Evolutionary conservation across 1,139 yeast species (phyloP), one percentile per base, ranked within the genome.

Genomic region (Zygoascus sp.): DNA sequence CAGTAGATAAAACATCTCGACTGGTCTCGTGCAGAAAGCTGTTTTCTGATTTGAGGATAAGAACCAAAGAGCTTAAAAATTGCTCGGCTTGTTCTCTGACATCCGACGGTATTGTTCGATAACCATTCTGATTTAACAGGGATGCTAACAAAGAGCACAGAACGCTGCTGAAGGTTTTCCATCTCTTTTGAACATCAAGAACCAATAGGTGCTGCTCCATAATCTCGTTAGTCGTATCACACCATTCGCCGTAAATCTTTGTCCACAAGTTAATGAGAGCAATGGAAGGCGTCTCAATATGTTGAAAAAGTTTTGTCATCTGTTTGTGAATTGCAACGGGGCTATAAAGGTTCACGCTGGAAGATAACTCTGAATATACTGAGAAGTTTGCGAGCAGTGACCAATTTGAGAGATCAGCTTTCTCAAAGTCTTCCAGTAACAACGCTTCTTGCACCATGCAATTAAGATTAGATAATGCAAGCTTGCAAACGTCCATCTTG

Each of bases 311-410:
- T 51, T 75, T 74, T 56, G 79, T 69, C 48, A 85, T 68, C 50
- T 81, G 75, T 60, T 85, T 84, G 60, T 86, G 92, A 28, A 83
- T 72, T 0, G 94, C 89, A 15, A 84, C 85, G 25, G 82, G 76
- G 0, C 90, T 81, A 45, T 83, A 80, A 2, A 81, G 78, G 27
- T 75, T 69, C 30, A 70, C 76, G 52, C 83, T 89, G n/a, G 76
- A 66, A 8, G 80, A 66, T 6, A 86, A 73, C 3, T 72, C 77
- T 0, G 70, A 50, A 51, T 77, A 76, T 23, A 68, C 63, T 4
- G 60, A 58, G 36, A 59, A 60, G 48, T 65, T 68, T 50, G 69
- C 65, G 47, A 55, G 49, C 4, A 58, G 48, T 3, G 60, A 48
- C 60, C 70, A 70, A 15, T 42, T 50, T 50, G 50, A 59, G 41